Conservation (phyloP, 441 rosid genomes). For the Eutrema salsugineum region DNA sequence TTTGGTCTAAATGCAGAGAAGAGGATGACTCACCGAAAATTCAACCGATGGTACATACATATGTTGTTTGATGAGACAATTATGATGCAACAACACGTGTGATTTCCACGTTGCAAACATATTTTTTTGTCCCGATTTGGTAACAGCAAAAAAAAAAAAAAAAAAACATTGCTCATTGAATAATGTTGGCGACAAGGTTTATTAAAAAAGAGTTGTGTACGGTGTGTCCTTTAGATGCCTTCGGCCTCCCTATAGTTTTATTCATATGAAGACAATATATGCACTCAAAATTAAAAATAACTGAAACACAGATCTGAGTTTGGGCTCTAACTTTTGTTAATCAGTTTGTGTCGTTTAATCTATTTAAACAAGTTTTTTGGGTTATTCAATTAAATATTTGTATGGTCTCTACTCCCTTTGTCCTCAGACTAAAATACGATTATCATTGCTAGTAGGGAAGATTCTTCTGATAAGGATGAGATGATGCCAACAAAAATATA, state of each 20-base stretch:
- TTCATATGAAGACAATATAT: slow-evolving; percentile 17
- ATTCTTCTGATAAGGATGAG: background rate
- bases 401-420: background rate
- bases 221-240: slow-evolving; percentile 21
- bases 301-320: slow-evolving; percentile 11
- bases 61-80: background rate
- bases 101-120: slow-evolving; percentile 19
- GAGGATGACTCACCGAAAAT: slow-evolving; percentile 13
- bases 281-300: background rate
- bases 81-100: slow-evolving; percentile 21
- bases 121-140: background rate
- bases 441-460: background rate
- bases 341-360: slow-evolving; percentile 1
- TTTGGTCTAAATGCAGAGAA: background rate
- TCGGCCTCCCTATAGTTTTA: background rate
- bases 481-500: background rate
- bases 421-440: background rate
- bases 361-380: background rate
- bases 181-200: background rate
- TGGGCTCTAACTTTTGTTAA: background rate
- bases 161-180: no score
- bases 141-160: no score
- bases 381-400: background rate
- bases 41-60: background rate
- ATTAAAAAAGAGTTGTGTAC: background rate